A percentile compares a stretch with the other conserved stretches of the same genome.
phyloP scores from a whole-genome alignment of 495 filamentous ascomycete genomes.

The Penicillium waksmanii region DNA sequence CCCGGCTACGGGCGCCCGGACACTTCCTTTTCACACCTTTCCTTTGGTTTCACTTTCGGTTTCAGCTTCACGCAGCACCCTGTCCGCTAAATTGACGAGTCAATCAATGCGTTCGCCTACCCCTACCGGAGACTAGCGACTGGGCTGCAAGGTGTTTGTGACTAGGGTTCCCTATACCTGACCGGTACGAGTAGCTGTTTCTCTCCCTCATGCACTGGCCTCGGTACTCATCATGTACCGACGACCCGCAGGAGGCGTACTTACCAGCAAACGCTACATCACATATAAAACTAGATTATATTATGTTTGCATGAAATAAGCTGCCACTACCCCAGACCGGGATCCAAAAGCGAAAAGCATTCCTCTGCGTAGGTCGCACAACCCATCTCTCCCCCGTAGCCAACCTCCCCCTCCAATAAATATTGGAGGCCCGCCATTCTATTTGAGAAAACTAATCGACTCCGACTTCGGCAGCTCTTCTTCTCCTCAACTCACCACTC shows the following conservation, averaged over 20 bases:
- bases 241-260: conserved; percentile 9
- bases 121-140: conserved; percentile 13
- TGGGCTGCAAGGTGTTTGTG: conserved; percentile 16
- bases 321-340: too few species aligned
- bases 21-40: neutral
- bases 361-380: neutral
- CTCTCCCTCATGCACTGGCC: conserved; percentile 1
- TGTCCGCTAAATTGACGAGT: conserved; percentile 10
- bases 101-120: conserved; percentile 3
- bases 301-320: too few species aligned
- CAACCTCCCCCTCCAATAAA: neutral
- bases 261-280: neutral
- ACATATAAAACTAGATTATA: neutral
- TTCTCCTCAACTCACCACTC: conserved; percentile 13
- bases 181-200: conserved; percentile 4
- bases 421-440: neutral
- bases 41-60: neutral
- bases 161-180: neutral
- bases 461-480: conserved; percentile 26
- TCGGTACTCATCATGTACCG: conserved; percentile 21
- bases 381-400: neutral
- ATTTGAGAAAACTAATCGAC: conserved; percentile 8
- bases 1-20: conserved; percentile 22
- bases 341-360: too few species aligned
- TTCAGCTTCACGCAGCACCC: neutral